Conservation (phyloP, 179 eudicot genomes). For the Beta lomatogona region DNA sequence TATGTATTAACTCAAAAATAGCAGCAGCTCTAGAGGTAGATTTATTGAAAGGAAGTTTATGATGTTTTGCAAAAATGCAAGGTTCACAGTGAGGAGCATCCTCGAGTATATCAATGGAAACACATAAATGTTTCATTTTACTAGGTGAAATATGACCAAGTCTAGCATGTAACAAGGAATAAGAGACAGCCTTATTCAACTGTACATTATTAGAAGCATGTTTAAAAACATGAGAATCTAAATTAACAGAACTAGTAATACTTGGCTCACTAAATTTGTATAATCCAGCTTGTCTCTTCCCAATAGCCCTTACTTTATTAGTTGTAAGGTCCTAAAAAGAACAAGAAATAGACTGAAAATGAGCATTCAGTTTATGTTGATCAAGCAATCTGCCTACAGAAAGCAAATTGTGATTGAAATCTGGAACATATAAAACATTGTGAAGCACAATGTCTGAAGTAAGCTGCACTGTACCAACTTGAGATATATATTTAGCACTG, state of each 20-base stretch:
- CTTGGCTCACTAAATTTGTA: neutral
- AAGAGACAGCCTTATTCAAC: too few species aligned
- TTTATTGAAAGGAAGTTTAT: neutral
- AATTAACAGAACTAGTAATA: neutral
- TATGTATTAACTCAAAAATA: neutral
- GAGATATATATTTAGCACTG: neutral
- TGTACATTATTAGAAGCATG: too few species aligned
- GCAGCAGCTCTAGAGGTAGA: neutral
- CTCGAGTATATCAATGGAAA: rapidly evolving
- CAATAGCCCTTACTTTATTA: neutral
- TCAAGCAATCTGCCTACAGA: neutral
- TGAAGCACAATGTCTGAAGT: rapidly evolving
- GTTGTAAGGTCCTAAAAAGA: conserved; percentile 10
- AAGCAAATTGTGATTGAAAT: neutral
- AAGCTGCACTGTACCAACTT: too few species aligned
- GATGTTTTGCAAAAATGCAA: neutral
- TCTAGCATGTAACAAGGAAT: neutral
- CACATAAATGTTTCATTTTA: neutral
- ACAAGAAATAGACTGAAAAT: neutral
- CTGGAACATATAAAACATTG: conserved; percentile 11
- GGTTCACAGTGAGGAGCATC: neutral
- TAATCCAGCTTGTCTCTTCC: neutral
- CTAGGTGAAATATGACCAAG: conserved; percentile 1
- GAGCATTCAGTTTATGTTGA: neutral
- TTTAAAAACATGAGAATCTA: neutral